Base-by-base conservation (phyloP, 192 early-diverging fungal genomes). In the Obelidium mucronatum region DNA sequence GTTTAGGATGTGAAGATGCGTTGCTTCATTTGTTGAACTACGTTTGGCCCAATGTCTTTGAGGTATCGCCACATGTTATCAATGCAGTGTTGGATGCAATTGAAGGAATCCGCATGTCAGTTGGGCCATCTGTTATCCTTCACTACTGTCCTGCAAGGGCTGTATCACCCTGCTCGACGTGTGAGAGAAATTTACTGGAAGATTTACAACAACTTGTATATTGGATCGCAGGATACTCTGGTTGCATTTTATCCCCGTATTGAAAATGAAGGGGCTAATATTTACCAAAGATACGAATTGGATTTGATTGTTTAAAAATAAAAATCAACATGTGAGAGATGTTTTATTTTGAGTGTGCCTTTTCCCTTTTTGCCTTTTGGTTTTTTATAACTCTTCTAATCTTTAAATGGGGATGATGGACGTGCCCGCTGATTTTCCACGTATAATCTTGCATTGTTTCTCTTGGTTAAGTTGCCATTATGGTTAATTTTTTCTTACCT, bases 31-130 rank as follows among this genome's bases (percentile, higher is more conserved):
- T 99, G 80, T 89, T 99, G 42, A 99, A 99, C 78, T 91, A 88
- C 70, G 92, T 99, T 26, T 98, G 97, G 97, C 98, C 98, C 22
- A 99, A 99, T 79, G 96, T 99, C 67, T 99, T 99, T 81, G 98
- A 99, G 79, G 87, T 85, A 8, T 85, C 83, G 0, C 97, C 98
- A 44, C 98, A 99, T 81, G 95, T 98, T 8, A 98, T 98, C 79
- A 97, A 95, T 81, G 94, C 97, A 4, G 98, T 99, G 3, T 93
- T 98, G 85, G 96, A 98, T 69, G 96, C 97, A 26, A 92, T 99
- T 51, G 98, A 99, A 75, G 96, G 94, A 36, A 83, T 96, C 48
- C 90, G 96, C 13, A 89, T 98, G 6, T 94, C 95, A 2, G 74
- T 99, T 31, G 98, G 98, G 0, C 93, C 97, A 13, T 87, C 88